Evolutionary conservation across 768 basidiomycete genomes (phyloP), one percentile per base, ranked within the genome.

Genomic region (Lactarius trivialis): DNA sequence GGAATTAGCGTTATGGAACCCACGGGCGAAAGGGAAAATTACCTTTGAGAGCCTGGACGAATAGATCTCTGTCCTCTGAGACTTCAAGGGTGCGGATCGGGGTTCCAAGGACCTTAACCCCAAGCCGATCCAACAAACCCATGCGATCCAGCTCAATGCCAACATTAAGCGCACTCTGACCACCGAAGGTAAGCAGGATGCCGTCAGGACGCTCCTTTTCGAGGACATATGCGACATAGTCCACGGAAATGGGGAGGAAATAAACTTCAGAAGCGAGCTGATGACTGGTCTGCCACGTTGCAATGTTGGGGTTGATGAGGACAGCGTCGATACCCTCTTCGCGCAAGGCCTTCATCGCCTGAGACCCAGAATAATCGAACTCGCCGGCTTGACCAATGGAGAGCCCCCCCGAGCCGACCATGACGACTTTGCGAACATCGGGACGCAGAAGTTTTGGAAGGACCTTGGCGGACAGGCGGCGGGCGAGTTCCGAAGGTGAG

Each of bases 121-220:
- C 33, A 89, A 88, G 71, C 90, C 92, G 58, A 91, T 80, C 2
- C 88, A 85, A 8, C 51, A 65, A 51, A 12, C 65, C 66, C 64
- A 67, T 67, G 43, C 64, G 66, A 28, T 98, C 95, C 39, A 99
- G 84, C 70, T 87, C 89, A 68, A 99, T 94, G 65, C 97, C 97
- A 63, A 98, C 97, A 71, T 99, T 99, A 65, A 99, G 80, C 3
- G 97, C 97, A 67, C 92, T 93, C 74, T 98, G 97, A 21, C 97
- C 97, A 74, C 97, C 97, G 68, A 99, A 98, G 12, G 97, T 98
- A 63, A 99, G 85, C 37, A 99, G 79, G 67, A 99, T 91, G 64
- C 97, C 97, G 72, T 98, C 97, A 0, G 97, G 97, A 9, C 94
- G 82, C 77, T 98, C 97, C 77, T 96, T 97, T 79, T 99, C 97